phyloP scores from a whole-genome alignment of 2,329 filamentous ascomycete genomes.

The Aureobasidium sp. region DNA sequence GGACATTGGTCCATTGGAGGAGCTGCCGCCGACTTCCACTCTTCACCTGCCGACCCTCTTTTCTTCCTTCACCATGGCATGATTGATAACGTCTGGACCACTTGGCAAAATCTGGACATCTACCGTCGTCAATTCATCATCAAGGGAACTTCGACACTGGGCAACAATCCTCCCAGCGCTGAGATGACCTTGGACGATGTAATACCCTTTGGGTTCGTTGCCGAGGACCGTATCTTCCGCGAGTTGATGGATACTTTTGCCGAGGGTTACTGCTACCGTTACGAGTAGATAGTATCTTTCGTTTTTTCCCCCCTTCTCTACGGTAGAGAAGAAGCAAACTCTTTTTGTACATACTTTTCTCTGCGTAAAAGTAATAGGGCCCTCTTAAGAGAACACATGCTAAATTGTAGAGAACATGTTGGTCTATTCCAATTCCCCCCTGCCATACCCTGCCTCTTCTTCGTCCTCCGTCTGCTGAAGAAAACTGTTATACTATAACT shows the following conservation, averaged over 20 bases:
- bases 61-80: constrained; percentile 41
- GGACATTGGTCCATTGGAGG: constrained; percentile 43
- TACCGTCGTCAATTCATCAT: constrained; percentile 32
- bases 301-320: not conserved
- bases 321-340: not conserved
- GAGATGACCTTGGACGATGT: constrained; percentile 39
- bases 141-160: constrained; percentile 37
- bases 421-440: no score
- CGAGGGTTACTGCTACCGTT: constrained; percentile 27
- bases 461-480: no score
- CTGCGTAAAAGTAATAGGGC: not conserved
- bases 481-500: no score
- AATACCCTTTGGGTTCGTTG: constrained; percentile 28
- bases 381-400: no score
- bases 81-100: constrained; percentile 41
- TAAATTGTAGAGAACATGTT: no score
- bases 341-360: not conserved
- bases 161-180: constrained; percentile 35
- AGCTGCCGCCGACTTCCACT: constrained; percentile 37
- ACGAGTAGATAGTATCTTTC: constrained; percentile 18
- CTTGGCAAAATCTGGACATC: constrained; percentile 43
- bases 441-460: no score
- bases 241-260: constrained; percentile 27
- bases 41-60: constrained; percentile 39
- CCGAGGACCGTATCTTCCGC: constrained; percentile 20